Percentiles rank a stretch among this genome's conserved stretches.
Conservation (phyloP, 306 rosid genomes). For the Elaeagnus macrophylla region DNA sequence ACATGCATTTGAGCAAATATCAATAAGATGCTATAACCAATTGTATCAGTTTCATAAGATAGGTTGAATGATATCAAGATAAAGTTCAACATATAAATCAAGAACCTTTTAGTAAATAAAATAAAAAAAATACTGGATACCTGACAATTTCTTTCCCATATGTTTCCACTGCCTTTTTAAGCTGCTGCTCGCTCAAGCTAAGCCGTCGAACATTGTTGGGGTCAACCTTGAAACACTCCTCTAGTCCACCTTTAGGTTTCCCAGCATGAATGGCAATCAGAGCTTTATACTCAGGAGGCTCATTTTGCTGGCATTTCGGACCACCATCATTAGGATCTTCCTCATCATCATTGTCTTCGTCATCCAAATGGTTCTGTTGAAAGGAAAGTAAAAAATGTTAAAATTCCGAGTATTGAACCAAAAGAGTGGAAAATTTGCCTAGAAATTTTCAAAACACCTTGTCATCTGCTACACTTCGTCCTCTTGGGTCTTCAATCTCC, state of each 20-base stretch:
- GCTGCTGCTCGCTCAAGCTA: constrained; percentile 94
- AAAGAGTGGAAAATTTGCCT: constrained; percentile 6
- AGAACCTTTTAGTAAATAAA: too few species aligned
- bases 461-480: constrained; percentile 28
- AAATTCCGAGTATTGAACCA: constrained; percentile 10
- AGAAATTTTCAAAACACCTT: constrained; percentile 41
- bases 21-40: not conserved
- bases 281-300: constrained; percentile 64
- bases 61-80: not conserved
- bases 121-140: constrained; percentile 26
- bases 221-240: constrained; percentile 66
- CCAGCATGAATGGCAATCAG: constrained; percentile 97
- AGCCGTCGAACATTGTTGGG: constrained; percentile 78
- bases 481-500: constrained; percentile 52
- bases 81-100: too few species aligned
- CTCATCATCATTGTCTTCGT: constrained; percentile 36
- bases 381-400: constrained; percentile 15
- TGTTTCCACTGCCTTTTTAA: constrained; percentile 60
- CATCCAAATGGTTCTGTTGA: constrained; percentile 37
- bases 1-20: not conserved
- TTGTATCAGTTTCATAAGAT: not conserved
- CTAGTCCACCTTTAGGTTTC: constrained; percentile 87
- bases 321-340: constrained; percentile 41
- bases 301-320: constrained; percentile 32
- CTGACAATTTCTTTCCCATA: constrained; percentile 71